phyloP scores from a whole-genome alignment of 306 rosid species.

The Trichosanthes cucumerina region DNA sequence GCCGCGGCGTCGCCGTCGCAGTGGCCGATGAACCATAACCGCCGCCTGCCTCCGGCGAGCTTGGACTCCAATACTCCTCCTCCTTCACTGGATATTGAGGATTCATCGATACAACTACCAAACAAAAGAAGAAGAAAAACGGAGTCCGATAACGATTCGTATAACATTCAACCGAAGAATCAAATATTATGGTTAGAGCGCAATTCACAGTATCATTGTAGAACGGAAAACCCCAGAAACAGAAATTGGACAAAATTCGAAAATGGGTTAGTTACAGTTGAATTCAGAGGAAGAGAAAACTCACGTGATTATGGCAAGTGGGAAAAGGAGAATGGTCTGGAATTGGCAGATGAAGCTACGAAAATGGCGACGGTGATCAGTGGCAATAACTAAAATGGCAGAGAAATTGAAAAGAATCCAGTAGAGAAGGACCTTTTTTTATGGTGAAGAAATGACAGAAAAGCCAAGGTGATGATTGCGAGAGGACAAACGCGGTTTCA shows the following conservation, averaged over 20 bases:
- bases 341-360: background rate
- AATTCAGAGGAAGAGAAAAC: background rate
- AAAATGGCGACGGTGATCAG: background rate
- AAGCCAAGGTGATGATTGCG: background rate
- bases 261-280: background rate
- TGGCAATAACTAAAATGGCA: background rate
- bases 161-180: background rate
- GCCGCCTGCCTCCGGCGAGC: background rate
- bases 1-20: background rate
- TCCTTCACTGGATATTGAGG: constrained; percentile 2
- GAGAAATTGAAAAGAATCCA: background rate
- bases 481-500: constrained; percentile 11
- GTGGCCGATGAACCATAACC: background rate
- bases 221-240: background rate
- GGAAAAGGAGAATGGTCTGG: background rate
- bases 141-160: background rate
- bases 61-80: background rate
- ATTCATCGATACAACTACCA: background rate
- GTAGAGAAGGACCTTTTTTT: background rate
- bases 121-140: background rate
- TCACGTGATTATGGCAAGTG: background rate
- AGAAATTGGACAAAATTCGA: background rate
- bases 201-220: background rate
- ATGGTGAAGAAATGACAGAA: background rate
- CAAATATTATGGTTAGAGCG: background rate